These are phyloP conservation scores for Favolaschia claudopus DNA, from an alignment of 768 basidiomycete genomes.

Conservation along the genomic window DNA sequence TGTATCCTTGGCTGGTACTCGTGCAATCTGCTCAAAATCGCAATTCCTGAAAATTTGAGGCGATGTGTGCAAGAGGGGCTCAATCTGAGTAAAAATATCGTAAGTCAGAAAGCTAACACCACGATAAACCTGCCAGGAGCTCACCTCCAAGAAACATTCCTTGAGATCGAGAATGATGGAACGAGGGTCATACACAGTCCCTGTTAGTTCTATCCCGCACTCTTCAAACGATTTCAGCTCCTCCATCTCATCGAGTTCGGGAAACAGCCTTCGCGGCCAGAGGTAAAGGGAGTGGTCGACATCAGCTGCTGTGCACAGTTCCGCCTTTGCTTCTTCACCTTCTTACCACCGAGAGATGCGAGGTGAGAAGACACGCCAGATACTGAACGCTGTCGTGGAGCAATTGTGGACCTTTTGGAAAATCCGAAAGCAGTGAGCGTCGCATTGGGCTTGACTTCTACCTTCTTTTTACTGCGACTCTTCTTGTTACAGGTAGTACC, in stretches of 20 bases:
- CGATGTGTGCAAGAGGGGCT: too few relatives aligned
- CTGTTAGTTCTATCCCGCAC: neutral
- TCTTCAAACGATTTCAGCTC: neutral
- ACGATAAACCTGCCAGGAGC: too few relatives aligned
- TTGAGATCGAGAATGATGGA: neutral
- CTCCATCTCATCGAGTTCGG: neutral
- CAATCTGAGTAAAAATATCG: neutral
- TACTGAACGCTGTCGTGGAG: too few relatives aligned
- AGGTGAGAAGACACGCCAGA: neutral
- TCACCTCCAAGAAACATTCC: neutral
- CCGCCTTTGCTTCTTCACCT: neutral
- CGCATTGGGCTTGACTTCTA: too few relatives aligned
- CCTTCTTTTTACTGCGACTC: neutral
- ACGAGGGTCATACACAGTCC: neutral
- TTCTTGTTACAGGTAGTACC: neutral
- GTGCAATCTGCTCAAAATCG: too few relatives aligned
- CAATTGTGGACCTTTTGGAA: too few relatives aligned
- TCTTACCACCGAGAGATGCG: neutral
- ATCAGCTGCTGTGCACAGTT: neutral
- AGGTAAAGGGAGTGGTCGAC: neutral
- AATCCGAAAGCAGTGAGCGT: too few relatives aligned
- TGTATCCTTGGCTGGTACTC: too few relatives aligned
- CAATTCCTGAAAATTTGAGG: too few relatives aligned
- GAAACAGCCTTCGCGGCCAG: neutral
- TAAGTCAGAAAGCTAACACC: neutral